Evolutionary conservation across 768 basidiomycete species (phyloP).

Genomic region (Tulasnella calospora): DNA sequence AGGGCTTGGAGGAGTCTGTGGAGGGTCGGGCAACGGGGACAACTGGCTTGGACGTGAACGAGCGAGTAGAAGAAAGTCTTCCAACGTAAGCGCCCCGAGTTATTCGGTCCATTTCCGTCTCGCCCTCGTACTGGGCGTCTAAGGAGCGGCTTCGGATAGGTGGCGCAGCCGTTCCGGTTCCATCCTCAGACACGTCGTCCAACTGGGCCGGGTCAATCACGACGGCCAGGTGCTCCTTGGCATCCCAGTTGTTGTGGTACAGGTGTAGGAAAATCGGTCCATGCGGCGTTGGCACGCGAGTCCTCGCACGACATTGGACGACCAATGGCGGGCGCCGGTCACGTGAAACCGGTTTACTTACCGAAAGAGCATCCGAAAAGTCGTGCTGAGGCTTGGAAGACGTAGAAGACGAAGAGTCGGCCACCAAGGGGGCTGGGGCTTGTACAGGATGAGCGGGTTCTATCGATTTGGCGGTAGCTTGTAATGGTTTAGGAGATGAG

Average conservation of each 20-base stretch:
- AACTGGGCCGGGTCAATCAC: slow-evolving; percentile 90
- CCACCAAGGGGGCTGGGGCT: background rate
- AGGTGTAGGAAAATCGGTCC: slow-evolving; percentile 89
- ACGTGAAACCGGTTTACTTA: slow-evolving; percentile 29
- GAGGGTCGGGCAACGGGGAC: background rate
- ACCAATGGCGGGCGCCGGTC: slow-evolving; percentile 40
- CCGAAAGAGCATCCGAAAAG: slow-evolving; percentile 12
- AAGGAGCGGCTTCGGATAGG: slow-evolving; percentile 42
- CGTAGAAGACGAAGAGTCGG: background rate
- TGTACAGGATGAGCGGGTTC: slow-evolving; percentile 7
- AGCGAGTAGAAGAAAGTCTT: slow-evolving; percentile 56
- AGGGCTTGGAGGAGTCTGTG: background rate
- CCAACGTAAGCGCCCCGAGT: slow-evolving; percentile 92
- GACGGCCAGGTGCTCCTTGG: slow-evolving; percentile 92
- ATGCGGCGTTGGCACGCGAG: slow-evolving; percentile 93
- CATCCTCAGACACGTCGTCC: slow-evolving; percentile 28
- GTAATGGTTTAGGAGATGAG: slow-evolving; percentile 10
- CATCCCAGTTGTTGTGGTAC: slow-evolving; percentile 88
- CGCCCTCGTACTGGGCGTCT: slow-evolving; percentile 65
- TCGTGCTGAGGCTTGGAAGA: slow-evolving; percentile 14
- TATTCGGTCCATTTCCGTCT: slow-evolving; percentile 92
- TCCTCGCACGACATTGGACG: slow-evolving; percentile 93
- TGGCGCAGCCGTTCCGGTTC: slow-evolving; percentile 20
- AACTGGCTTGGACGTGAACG: slow-evolving; percentile 36
- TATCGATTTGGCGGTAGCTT: background rate